A percentile compares a stretch with the other conserved stretches of the same genome.
phyloP scores from a whole-genome alignment of 2,329 filamentous ascomycete genomes.

The Lachnellula suecica region DNA sequence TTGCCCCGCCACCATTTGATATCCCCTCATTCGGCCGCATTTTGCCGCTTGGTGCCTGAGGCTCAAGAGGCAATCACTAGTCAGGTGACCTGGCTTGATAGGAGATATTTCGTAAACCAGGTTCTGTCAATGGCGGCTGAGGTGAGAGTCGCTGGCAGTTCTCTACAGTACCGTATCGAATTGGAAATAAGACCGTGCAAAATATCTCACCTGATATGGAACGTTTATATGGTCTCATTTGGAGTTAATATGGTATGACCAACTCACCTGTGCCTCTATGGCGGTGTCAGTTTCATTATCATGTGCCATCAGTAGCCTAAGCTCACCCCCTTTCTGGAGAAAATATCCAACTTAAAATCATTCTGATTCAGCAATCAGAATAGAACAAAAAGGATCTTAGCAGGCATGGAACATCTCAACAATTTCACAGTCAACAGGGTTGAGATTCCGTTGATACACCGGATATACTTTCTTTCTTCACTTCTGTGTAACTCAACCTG shows the following conservation, averaged over 20 bases:
- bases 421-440: background rate
- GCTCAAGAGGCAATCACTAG: background rate
- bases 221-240: too few species aligned
- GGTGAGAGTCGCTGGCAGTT: too few species aligned
- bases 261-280: too few species aligned
- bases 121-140: too few species aligned
- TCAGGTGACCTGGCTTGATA: background rate
- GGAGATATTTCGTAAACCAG: too few species aligned
- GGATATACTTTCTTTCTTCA: too few species aligned
- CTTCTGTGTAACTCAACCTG: background rate
- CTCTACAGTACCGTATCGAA: too few species aligned
- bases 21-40: background rate
- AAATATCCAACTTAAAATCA: background rate
- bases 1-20: slow-evolving; percentile 2
- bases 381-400: background rate
- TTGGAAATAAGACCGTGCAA: too few species aligned
- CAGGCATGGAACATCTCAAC: background rate
- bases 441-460: background rate
- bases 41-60: background rate
- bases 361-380: background rate
- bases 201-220: too few species aligned
- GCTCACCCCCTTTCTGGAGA: background rate
- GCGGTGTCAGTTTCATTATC: too few species aligned
- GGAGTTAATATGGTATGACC: too few species aligned
- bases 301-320: too few species aligned